Conservation (phyloP, 2,329 filamentous ascomycete species). For the Epichloe glyceriae region DNA sequence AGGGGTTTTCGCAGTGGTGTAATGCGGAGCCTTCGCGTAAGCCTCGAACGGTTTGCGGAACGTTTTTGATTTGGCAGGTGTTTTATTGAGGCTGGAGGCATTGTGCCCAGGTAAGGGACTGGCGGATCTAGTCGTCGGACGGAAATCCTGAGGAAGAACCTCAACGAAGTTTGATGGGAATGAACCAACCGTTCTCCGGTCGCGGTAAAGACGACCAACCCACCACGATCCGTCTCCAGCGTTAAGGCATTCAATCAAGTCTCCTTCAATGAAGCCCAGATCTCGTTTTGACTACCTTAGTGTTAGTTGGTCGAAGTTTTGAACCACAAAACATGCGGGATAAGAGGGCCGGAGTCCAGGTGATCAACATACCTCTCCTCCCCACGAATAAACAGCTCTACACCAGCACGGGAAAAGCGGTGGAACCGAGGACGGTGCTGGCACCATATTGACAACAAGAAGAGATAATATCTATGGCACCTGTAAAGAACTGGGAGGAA, state of each 20-base stretch:
- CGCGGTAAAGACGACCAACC: conserved; percentile 83
- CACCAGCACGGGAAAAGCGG: conserved; percentile 83
- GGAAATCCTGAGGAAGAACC: conserved; percentile 72
- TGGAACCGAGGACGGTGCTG: conserved; percentile 49
- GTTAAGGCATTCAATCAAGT: conserved; percentile 95
- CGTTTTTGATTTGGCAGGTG: conserved; percentile 46
- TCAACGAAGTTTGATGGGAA: conserved; percentile 98
- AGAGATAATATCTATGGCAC: background rate
- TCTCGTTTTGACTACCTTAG: conserved; percentile 64
- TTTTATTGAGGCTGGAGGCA: conserved; percentile 40
- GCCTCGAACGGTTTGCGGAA: conserved; percentile 56
- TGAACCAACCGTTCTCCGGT: conserved; percentile 78
- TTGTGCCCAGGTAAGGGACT: conserved; percentile 46
- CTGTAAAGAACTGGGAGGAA: background rate
- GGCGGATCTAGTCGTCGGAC: conserved; percentile 52
- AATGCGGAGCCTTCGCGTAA: conserved; percentile 53
- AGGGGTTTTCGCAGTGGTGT: conserved; percentile 49
- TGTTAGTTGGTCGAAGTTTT: background rate
- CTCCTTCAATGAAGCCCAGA: conserved; percentile 91
- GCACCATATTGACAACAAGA: conserved; percentile 30
- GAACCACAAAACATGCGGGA: background rate
- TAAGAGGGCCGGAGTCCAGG: background rate
- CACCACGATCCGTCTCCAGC: conserved; percentile 97
- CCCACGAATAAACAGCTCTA: conserved; percentile 84
- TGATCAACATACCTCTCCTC: conserved; percentile 52